Evolutionary conservation across 2,329 filamentous ascomycete genomes (phyloP).

Genomic region (Leptographium lundbergii): DNA sequence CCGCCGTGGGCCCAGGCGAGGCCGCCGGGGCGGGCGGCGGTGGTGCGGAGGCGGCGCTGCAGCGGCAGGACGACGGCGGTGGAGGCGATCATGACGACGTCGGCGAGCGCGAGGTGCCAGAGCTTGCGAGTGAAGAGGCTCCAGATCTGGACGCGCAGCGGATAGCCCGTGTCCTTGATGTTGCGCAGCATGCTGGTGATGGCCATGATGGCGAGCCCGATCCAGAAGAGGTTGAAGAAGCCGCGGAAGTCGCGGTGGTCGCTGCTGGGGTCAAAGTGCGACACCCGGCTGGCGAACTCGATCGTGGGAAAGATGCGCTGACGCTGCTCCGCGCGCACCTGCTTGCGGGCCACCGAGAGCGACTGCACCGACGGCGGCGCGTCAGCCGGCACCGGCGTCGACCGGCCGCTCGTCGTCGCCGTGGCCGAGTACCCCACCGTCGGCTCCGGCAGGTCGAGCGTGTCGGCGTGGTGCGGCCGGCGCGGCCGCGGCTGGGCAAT

Average conservation of each 20-base stretch:
- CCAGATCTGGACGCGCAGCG: constrained; percentile 79
- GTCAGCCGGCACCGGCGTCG: constrained; percentile 75
- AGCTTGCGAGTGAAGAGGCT: constrained; percentile 77
- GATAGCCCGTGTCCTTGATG: constrained; percentile 83
- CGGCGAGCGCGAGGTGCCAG: constrained; percentile 72
- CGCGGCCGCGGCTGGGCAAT: too few relatives aligned
- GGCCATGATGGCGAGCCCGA: constrained; percentile 91
- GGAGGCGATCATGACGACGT: constrained; percentile 71
- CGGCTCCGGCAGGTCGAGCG: neutral
- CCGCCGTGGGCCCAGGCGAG: constrained; percentile 67
- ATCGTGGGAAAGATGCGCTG: constrained; percentile 85
- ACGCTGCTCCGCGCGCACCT: constrained; percentile 67
- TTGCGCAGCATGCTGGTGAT: constrained; percentile 89
- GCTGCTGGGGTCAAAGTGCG: constrained; percentile 86
- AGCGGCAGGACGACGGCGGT: constrained; percentile 62
- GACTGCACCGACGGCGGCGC: constrained; percentile 86
- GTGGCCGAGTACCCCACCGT: neutral
- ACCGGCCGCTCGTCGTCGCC: constrained; percentile 49
- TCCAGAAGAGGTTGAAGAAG: constrained; percentile 98
- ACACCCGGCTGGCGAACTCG: constrained; percentile 80
- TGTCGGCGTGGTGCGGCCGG: neutral
- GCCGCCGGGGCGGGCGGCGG: constrained; percentile 19
- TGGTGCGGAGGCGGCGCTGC: constrained; percentile 51
- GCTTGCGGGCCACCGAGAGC: constrained; percentile 72
- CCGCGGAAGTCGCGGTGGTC: constrained; percentile 91